A percentile compares a stretch with the other conserved stretches of the same genome.
Conservation (phyloP, 139 green algal species). For the Volvox reticuliferus region DNA sequence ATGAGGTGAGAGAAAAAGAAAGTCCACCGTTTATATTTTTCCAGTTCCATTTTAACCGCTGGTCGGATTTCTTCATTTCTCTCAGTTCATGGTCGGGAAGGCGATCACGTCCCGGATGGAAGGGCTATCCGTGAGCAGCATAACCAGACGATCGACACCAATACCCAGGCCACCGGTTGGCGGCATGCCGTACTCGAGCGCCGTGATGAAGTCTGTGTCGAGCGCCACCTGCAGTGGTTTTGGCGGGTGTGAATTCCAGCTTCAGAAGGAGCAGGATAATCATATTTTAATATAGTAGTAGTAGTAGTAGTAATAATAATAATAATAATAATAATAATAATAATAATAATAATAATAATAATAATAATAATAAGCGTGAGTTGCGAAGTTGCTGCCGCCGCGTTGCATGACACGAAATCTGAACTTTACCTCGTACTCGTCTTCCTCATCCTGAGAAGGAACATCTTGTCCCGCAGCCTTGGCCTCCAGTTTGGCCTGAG, state of each 20-base stretch:
- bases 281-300: too few species aligned
- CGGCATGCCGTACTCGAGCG: slow-evolving; percentile 98
- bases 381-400: too few species aligned
- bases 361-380: too few species aligned
- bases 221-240: slow-evolving; percentile 71
- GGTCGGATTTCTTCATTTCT: too few species aligned
- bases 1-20: too few species aligned
- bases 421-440: slow-evolving; percentile 9
- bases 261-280: too few species aligned
- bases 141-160: slow-evolving; percentile 97
- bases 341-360: too few species aligned
- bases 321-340: too few species aligned
- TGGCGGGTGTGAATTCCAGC: background rate
- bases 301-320: too few species aligned
- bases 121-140: slow-evolving; percentile 96
- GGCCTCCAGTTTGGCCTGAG: slow-evolving; percentile 2
- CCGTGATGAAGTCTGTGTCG: slow-evolving; percentile 98
- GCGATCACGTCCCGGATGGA: slow-evolving; percentile 98
- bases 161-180: slow-evolving; percentile 97
- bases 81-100: slow-evolving; percentile 95
- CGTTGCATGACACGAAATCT: too few species aligned
- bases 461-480: background rate
- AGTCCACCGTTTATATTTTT: too few species aligned
- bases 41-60: too few species aligned
- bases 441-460: background rate